Evolutionary conservation across 78 protist species (phyloP), one percentile per base, ranked within the genome.

Genomic region (Creolimax fragrantissima): DNA sequence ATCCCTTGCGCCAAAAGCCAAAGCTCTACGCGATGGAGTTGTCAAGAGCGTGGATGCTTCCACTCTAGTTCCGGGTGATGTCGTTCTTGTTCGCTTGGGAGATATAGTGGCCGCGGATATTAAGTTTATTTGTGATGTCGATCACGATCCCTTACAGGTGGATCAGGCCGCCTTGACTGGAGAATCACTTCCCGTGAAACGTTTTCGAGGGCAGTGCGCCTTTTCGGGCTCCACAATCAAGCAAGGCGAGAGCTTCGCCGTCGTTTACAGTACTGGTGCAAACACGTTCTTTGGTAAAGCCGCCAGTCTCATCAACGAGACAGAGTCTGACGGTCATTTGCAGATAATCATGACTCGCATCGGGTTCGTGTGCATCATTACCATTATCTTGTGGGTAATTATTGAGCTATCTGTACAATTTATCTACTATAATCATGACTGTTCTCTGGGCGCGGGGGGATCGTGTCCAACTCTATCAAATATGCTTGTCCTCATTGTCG

Each of bases 211-310:
- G 41, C 95, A 94, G 42, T 88, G 45, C 84, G 91, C 89, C 67
- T 96, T 83, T 44, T 94, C 96, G 35, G 97, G 98, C 3, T 95
- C 97, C 5, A 91, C 94, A 37, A 95, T 97, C 92, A 93, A 92
- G 92, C 96, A 95, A 41, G 98, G 98, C 41, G 97, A 97, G 85
- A 90, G 89, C 2, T 92, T 91, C 47, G 95, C 95, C 74, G 42
- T 93, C 74, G 98, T 97, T n/a, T 58, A 95, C 32, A 84, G 92
- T 41, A 97, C 98, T 17, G 98, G 98, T 44, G 36, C 85, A 35
- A 93, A 97, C 84, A 93, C 98, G 3, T 95, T 96, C 89, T 95
- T 95, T 84, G 98, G 98, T 39, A 92, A 95, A 85, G 93, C 98
- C 42, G 97, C 97, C 3, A 4, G 85, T 7, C 93, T 97, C 74